Conservation (phyloP, 768 basidiomycete genomes). For the Pleurotus sapidus region DNA sequence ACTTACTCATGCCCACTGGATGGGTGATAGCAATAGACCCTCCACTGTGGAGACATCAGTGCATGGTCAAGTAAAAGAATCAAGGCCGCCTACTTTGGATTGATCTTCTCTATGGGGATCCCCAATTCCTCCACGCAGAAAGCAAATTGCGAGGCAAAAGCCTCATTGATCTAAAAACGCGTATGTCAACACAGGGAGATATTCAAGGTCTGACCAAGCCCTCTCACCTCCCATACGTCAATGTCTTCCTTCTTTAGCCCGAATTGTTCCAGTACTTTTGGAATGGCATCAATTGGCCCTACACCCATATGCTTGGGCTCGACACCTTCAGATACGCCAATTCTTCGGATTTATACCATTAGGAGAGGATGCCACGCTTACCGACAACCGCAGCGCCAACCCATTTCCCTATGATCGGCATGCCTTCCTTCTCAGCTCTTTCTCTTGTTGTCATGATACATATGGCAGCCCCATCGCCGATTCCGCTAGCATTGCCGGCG, state of each 20-base stretch:
- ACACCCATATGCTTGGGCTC: slow-evolving; percentile 81
- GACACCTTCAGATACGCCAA: slow-evolving; percentile 43
- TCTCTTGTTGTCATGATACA: slow-evolving; percentile 80
- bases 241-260: slow-evolving; percentile 72
- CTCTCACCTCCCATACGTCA: slow-evolving; percentile 70
- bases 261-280: slow-evolving; percentile 57
- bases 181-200: too few species aligned
- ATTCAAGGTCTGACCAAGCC: too few species aligned
- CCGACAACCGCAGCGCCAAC: slow-evolving; percentile 77
- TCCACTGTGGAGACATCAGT: slow-evolving; percentile 44
- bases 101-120: slow-evolving; percentile 78
- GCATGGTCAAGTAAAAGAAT: background rate
- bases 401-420: slow-evolving; percentile 83
- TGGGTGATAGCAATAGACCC: slow-evolving; percentile 84
- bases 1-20: slow-evolving; percentile 81
- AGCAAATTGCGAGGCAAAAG: slow-evolving; percentile 93
- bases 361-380: slow-evolving; percentile 23
- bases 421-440: slow-evolving; percentile 70
- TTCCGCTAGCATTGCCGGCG: slow-evolving; percentile 82
- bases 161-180: slow-evolving; percentile 71
- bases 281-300: slow-evolving; percentile 68
- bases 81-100: slow-evolving; percentile 63
- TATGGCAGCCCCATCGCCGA: slow-evolving; percentile 92
- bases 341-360: background rate
- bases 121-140: slow-evolving; percentile 82